Base-by-base conservation (phyloP, 176 grass and related monocot species). In the Rhipidocladum racemiflorum region DNA sequence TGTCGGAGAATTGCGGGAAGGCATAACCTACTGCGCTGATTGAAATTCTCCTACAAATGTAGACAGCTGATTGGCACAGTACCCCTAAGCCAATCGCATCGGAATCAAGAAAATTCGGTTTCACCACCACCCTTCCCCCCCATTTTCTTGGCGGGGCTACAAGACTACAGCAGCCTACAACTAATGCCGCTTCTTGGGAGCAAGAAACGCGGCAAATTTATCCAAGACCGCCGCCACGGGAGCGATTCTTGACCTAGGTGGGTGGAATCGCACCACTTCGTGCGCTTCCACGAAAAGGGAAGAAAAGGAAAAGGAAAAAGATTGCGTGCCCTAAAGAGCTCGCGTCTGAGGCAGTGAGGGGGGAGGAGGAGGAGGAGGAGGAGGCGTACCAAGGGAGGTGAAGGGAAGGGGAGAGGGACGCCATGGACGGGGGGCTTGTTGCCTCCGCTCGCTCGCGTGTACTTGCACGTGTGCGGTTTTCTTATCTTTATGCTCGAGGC, bases 351-450 rank as follows among this genome's bases (percentile, higher is more conserved):
- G 42, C 17, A 21, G 40, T 20, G 29, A 39, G 12, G 29, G 61
- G 11, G 9, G 30, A 50, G 53, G 48, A 14, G 16, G 68, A n/a
- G n/a, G n/a, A n/a, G 29, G 61, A 7, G 9, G 30, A 50, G 53
- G 48, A 14, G 16, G 68, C 61, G 56, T 89, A 91, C 89, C 89
- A 87, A 2, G 89, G 76, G 15, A 77, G 81, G 36, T 91, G 85
- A 63, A 87, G 80, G 63, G 89, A 91, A 75, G 89, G 75, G 36
- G 69, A 84, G 63, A 91, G 85, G 75, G 85, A 87, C 63, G 89
- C 85, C 89, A 91, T 91, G 81, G 75, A 24, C 78, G 65, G 71
- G 57, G 51, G 61, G 78, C 77, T 34, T n/a, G n/a, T n/a, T n/a
- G 80, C 74, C 80, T 77, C 74, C 80, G 65, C 66, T 81, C 51